Evolutionary conservation across 495 filamentous ascomycete genomes (phyloP).

Genomic region (Staphylotrichum longicolle): DNA sequence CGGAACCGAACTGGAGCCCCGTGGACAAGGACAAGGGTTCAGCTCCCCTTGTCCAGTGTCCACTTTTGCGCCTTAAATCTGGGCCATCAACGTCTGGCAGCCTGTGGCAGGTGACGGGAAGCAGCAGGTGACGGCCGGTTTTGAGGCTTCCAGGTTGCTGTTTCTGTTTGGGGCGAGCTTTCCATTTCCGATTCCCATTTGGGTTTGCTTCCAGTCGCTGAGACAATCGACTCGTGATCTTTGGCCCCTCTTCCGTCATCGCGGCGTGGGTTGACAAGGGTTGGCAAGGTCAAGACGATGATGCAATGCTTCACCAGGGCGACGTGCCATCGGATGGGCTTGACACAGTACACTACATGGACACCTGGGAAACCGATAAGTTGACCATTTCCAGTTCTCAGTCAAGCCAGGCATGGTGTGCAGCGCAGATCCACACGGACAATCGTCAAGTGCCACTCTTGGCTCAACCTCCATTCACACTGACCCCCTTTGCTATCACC

Average conservation of each 20-base stretch:
- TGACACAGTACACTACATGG: too few relatives aligned
- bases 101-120: neutral
- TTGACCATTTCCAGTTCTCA: neutral
- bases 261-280: conserved; percentile 10
- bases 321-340: neutral
- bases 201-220: neutral
- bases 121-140: neutral
- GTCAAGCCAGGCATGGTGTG: neutral
- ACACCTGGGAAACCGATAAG: neutral
- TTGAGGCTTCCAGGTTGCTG: too few relatives aligned
- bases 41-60: neutral
- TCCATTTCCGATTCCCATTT: neutral
- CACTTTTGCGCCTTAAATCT: conserved; percentile 1
- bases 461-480: too few relatives aligned
- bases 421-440: conserved; percentile 4
- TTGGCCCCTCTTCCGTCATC: conserved; percentile 34
- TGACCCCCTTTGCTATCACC: too few relatives aligned
- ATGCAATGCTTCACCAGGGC: conserved; percentile 9
- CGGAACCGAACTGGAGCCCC: conserved; percentile 14
- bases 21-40: conserved; percentile 19
- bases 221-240: conserved; percentile 30
- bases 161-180: neutral
- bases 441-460: too few relatives aligned
- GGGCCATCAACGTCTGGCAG: neutral
- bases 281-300: neutral